These are phyloP conservation scores for Scutellaria baicalensis DNA, from an alignment of 257 asterid genomes.

Conservation along the genomic window DNA sequence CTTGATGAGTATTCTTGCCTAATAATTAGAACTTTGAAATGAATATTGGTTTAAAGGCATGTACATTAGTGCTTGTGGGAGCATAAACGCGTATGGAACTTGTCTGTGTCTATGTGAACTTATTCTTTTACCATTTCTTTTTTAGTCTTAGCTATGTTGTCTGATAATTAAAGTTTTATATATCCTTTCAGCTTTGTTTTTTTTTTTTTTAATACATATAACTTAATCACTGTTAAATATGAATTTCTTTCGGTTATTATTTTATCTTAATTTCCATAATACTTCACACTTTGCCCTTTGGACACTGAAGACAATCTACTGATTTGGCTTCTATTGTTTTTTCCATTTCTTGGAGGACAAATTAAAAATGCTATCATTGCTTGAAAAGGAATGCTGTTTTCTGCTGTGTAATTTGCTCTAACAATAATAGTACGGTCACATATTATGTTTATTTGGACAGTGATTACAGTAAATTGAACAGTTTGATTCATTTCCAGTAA, in stretches of 20 bases:
- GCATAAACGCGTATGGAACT: background rate
- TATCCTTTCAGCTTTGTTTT: background rate
- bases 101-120: background rate
- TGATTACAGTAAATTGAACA: background rate
- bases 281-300: background rate
- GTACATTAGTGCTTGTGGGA: background rate
- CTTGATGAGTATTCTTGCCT: background rate
- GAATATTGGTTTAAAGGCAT: background rate
- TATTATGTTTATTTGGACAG: background rate
- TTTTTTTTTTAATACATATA: background rate
- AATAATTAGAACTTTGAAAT: background rate
- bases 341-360: background rate
- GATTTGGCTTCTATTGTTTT: background rate
- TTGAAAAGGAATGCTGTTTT: background rate
- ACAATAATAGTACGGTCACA: background rate
- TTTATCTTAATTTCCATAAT: background rate
- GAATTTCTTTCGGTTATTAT: background rate
- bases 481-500: background rate
- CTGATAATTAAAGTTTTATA: background rate
- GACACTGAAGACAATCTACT: background rate
- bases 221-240: background rate
- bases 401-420: background rate
- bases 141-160: background rate
- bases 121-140: background rate
- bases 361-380: background rate